Evolutionary conservation across 306 rosid species (phyloP), one percentile per base, ranked within the genome.

Genomic region (Crataegus laevigata): DNA sequence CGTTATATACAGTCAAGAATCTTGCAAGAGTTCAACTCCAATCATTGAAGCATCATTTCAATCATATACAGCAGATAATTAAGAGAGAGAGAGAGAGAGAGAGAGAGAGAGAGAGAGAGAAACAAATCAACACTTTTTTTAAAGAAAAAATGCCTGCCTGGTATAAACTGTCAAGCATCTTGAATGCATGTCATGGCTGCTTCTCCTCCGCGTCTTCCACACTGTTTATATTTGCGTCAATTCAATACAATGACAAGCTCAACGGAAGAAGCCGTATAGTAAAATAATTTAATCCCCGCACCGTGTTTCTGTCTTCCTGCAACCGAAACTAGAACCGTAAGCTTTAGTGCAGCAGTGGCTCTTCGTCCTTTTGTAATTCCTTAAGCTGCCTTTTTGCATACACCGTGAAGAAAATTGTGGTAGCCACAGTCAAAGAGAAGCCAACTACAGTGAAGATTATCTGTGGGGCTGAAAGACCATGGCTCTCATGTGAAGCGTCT

Each of bases 331-430:
- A 77, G 74, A 78, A 78, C 64, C 51, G 71, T 75, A 40, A 75
- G 75, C 79, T 85, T 85, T 78, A 90, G 75, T 77, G 85, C 86
- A 89, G 72, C 22, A 87, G 73, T 73, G 55, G 78, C 68, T 89
- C 89, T 10, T 88, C 92, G 34, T 84, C 93, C 70, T 34, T 72
- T 9, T 74, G 83, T 58, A 92, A 71, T 43, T 82, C 84, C 59
- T 82, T 84, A 43, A 92, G 88, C 79, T 72, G 78, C 78, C 82
- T 85, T 74, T 90, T 92, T 9, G 93, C 90, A 63, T 90, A 90
- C 19, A 67, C 13, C 26, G 93, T 92, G 96, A 89, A 72, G 84
- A 92, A 84, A 72, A 87, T 50, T 22, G 92, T 83, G 59, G 98
- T 84, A 62, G 86, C 86, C 45, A 82, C 81, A 62, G 93, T 83